phyloP scores from a whole-genome alignment of 768 basidiomycete genomes.

The Ramaria sp. region DNA sequence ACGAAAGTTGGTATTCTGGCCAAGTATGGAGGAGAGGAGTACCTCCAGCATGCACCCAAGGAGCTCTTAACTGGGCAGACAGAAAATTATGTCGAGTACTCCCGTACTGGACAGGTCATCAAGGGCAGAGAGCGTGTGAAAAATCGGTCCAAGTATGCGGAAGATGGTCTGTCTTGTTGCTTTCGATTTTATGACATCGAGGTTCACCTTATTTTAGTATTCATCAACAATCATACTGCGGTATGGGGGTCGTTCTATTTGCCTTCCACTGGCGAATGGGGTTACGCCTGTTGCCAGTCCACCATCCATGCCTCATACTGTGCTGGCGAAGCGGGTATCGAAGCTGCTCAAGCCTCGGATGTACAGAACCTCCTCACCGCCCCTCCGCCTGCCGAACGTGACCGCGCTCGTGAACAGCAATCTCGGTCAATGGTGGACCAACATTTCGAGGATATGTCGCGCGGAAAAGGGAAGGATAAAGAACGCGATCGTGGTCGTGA shows the following conservation, averaged over 20 bases:
- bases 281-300: constrained; percentile 93
- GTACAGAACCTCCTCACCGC: constrained; percentile 55
- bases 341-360: constrained; percentile 65
- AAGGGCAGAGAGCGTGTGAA: constrained; percentile 88
- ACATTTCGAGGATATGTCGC: constrained; percentile 8
- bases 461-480: constrained; percentile 15
- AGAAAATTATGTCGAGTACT: constrained; percentile 96
- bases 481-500: constrained; percentile 21
- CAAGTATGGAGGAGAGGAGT: constrained; percentile 91
- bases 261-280: constrained; percentile 62
- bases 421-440: constrained; percentile 1
- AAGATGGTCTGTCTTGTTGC: constrained; percentile 63
- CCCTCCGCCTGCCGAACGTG: constrained; percentile 18
- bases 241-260: constrained; percentile 99
- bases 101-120: constrained; percentile 79
- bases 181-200: constrained; percentile 1
- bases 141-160: constrained; percentile 85
- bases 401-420: not conserved
- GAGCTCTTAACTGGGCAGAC: constrained; percentile 94
- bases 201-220: constrained; percentile 39
- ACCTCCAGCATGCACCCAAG: constrained; percentile 79
- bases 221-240: constrained; percentile 83
- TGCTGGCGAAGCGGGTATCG: constrained; percentile 76
- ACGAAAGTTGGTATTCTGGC: constrained; percentile 83
- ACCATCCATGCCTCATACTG: constrained; percentile 81